These are phyloP conservation scores for Tolypocladium paradoxum DNA, from an alignment of 2,329 filamentous ascomycete species.

Conservation along the genomic window DNA sequence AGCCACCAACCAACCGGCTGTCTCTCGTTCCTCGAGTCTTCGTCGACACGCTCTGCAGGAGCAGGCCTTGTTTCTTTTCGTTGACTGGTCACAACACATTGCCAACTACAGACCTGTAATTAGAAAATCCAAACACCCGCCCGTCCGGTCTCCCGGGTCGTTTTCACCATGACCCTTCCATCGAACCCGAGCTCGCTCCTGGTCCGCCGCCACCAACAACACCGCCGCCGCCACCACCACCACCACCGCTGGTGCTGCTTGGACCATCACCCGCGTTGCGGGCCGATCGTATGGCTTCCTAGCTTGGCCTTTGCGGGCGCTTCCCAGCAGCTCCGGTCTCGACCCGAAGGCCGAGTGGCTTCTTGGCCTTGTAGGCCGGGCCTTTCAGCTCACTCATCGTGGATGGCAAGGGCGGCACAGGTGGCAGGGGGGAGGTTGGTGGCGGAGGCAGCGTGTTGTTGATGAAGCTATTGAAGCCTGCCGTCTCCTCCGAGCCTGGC, in stretches of 20 bases:
- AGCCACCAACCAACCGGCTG: not conserved
- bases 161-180: not conserved
- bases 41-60: not conserved
- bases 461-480: constrained; percentile 13
- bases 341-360: constrained; percentile 13
- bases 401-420: constrained; percentile 14
- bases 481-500: constrained; percentile 13
- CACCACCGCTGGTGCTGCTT: not conserved
- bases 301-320: constrained; percentile 11
- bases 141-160: not conserved
- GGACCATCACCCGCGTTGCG: constrained; percentile 6
- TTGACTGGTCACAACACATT: not conserved
- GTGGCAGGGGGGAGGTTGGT: constrained; percentile 12
- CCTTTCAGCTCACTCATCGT: not conserved
- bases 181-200: not conserved
- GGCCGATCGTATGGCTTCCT: constrained; percentile 7
- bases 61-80: not conserved
- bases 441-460: constrained; percentile 11
- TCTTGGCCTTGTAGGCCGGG: constrained; percentile 12
- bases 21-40: not conserved
- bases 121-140: not conserved
- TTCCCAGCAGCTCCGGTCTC: constrained; percentile 7
- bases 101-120: not conserved
- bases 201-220: not conserved
- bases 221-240: no score